phyloP scores from a whole-genome alignment of 2,329 filamentous ascomycete genomes.

The Exophiala xenobiotica region DNA sequence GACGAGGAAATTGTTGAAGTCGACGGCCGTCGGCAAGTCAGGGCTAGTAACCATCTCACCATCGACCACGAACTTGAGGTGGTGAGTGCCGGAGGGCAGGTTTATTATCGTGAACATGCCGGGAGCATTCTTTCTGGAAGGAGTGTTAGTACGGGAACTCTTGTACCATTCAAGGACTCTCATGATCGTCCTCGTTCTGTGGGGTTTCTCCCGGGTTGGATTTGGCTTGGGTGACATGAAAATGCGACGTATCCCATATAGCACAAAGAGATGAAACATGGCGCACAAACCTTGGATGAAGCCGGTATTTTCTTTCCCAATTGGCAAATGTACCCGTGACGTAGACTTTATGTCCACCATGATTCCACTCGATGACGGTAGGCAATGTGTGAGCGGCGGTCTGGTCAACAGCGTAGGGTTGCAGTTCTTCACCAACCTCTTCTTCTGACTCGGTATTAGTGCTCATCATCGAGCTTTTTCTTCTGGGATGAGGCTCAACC shows the following conservation, averaged over 20 bases:
- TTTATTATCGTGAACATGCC: constrained; percentile 75
- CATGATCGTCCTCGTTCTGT: background rate
- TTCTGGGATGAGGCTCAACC: constrained; percentile 54
- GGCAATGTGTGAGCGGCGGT: constrained; percentile 73
- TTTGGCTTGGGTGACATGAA: constrained; percentile 7
- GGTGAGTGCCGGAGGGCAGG: constrained; percentile 89
- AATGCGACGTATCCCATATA: constrained; percentile 13
- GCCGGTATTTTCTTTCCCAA: constrained; percentile 90
- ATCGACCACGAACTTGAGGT: constrained; percentile 94
- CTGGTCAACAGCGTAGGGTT: constrained; percentile 58
- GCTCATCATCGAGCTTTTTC: constrained; percentile 56
- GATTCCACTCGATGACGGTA: constrained; percentile 80
- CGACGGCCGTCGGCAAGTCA: constrained; percentile 87
- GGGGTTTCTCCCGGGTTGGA: constrained; percentile 2
- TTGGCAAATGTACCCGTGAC: constrained; percentile 93
- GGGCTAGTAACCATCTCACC: constrained; percentile 88
- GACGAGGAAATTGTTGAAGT: constrained; percentile 96
- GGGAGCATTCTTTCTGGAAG: constrained; percentile 38
- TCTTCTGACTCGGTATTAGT: constrained; percentile 66
- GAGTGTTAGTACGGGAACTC: too few species aligned
- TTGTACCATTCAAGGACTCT: background rate
- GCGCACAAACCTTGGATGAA: constrained; percentile 75
- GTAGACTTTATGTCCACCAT: constrained; percentile 83
- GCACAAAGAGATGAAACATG: constrained; percentile 19
- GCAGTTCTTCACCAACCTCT: constrained; percentile 72